Percentiles rank a stretch among this genome's conserved stretches.
These are phyloP conservation scores for Malassezia cuniculi DNA, from an alignment of 1,284 basidiomycete species.

Conservation along the genomic window DNA sequence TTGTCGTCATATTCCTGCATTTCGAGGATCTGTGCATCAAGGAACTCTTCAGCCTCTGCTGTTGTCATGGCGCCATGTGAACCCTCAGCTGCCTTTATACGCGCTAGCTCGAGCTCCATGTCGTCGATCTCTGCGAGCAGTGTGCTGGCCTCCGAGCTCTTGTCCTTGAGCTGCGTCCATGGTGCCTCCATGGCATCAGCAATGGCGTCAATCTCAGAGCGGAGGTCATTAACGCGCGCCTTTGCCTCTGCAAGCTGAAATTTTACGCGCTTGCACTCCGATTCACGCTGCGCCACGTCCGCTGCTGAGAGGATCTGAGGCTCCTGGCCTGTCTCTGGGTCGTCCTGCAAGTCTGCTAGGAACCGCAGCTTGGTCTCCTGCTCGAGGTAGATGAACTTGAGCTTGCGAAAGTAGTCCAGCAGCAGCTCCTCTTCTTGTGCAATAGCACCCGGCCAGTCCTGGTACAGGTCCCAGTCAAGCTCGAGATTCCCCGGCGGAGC, in stretches of 20 bases:
- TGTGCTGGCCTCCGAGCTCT: conserved; percentile 18
- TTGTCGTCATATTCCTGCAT: conserved; percentile 27
- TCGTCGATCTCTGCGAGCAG: conserved; percentile 30
- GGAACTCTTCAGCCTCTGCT: conserved; percentile 24
- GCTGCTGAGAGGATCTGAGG: conserved; percentile 30
- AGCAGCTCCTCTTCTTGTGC: conserved; percentile 27
- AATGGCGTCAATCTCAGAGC: conserved; percentile 24
- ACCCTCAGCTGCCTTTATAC: conserved; percentile 27
- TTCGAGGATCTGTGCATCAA: conserved; percentile 26
- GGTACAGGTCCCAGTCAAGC: conserved; percentile 34
- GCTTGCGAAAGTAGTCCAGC: conserved; percentile 37
- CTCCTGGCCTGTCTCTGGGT: conserved; percentile 32
- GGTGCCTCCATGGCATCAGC: conserved; percentile 23
- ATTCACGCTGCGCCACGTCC: conserved; percentile 25
- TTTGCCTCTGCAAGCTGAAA: conserved; percentile 34
- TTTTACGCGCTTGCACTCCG: conserved; percentile 27
- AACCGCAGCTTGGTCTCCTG: conserved; percentile 40
- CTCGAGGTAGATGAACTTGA: conserved; percentile 39
- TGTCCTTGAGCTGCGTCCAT: conserved; percentile 19
- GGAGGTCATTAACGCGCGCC: conserved; percentile 21
- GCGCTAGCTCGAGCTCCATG: conserved; percentile 35
- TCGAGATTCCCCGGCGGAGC: conserved; percentile 23
- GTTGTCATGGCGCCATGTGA: conserved; percentile 26
- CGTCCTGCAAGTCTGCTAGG: conserved; percentile 33
- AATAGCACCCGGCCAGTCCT: conserved; percentile 27